phyloP scores from a whole-genome alignment of 768 basidiomycete genomes.

The Phanerodontia chrysosporium region DNA sequence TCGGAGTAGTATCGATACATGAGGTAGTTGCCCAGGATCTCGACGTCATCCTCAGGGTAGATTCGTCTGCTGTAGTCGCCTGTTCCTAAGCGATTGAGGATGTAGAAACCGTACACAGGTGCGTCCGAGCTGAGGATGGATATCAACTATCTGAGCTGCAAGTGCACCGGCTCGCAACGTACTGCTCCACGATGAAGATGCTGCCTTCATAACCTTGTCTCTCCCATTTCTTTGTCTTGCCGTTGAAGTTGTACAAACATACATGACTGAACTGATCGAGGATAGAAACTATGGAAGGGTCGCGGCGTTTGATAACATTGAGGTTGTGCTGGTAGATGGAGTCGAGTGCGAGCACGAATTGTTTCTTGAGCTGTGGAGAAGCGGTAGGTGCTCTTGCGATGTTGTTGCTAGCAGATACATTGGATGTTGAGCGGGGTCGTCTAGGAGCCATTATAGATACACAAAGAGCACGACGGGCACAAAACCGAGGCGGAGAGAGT shows the following conservation, averaged over 20 bases:
- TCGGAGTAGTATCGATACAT: constrained; percentile 74
- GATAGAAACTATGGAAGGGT: constrained; percentile 74
- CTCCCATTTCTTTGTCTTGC: constrained; percentile 57
- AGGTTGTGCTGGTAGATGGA: constrained; percentile 66
- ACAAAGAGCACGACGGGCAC: neutral
- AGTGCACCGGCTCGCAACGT: constrained; percentile 19
- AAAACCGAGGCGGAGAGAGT: neutral
- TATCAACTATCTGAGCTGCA: constrained; percentile 7
- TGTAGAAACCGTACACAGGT: constrained; percentile 81
- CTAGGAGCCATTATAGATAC: constrained; percentile 21
- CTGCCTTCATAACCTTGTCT: constrained; percentile 84
- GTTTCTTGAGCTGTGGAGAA: constrained; percentile 15
- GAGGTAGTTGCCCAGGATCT: constrained; percentile 57
- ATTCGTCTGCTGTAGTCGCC: constrained; percentile 73
- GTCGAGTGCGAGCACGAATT: constrained; percentile 16
- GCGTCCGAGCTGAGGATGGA: constrained; percentile 53
- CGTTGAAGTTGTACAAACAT: constrained; percentile 75
- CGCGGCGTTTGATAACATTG: constrained; percentile 73
- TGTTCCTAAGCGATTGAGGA: constrained; percentile 77
- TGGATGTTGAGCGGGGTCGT: constrained; percentile 23
- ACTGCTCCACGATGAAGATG: constrained; percentile 89
- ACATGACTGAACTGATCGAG: constrained; percentile 89
- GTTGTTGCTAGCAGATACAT: constrained; percentile 11
- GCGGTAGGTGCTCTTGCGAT: constrained; percentile 15
- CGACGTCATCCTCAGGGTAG: constrained; percentile 75